Base-by-base conservation (phyloP, 192 early-diverging fungal species). In the Gonapodya prolifera region DNA sequence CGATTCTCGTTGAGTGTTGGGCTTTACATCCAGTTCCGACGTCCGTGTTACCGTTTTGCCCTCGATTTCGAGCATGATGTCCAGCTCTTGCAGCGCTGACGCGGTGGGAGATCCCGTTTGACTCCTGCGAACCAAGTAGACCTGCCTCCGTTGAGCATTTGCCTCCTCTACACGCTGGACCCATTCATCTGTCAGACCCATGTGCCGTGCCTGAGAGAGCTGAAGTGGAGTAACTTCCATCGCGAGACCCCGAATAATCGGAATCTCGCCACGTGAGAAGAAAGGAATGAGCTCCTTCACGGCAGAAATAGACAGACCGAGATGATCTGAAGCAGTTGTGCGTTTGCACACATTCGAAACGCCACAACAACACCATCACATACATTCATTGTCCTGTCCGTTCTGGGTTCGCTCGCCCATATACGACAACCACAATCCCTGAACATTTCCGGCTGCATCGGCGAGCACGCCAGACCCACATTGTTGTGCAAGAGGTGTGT, bases 401-500 rank as follows among this genome's bases (percentile, higher is more conserved):
- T 79, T 81, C 35, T 77, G 80, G 32, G 88, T 91, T 69, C 90
- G 86, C 75, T 94, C 93, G 28, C 93, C 93, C 2, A 93, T 78
- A 76, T 89, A 94, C 17, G 82, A 87, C 23, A 92, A 79, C 93
- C 93, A 94, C 1, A 94, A 76, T 30, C 90, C 92, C 76, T 90
- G 88, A 1, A 93, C 91, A 30, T 81, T 80, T 0, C 91, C 93
- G 1, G 88, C 76, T 29, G 84, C 70, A 80, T 93, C 91, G 0
- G 89, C 88, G 34, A 94, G 82, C 1, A 92, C 84, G 69, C 93
- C 93, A 0, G 91, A 90, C 0, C 86, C 88, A 75, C 93, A 94
- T 80, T 93, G 91, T 75, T 92, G 88, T 28, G 91, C 92, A 2
- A 93, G 78, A 18, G 93, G 93, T n/a, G 93, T 93, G 77, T 94